Base-by-base conservation (phyloP, 768 basidiomycete species). In the Tylopilus vinaceipallidus region DNA sequence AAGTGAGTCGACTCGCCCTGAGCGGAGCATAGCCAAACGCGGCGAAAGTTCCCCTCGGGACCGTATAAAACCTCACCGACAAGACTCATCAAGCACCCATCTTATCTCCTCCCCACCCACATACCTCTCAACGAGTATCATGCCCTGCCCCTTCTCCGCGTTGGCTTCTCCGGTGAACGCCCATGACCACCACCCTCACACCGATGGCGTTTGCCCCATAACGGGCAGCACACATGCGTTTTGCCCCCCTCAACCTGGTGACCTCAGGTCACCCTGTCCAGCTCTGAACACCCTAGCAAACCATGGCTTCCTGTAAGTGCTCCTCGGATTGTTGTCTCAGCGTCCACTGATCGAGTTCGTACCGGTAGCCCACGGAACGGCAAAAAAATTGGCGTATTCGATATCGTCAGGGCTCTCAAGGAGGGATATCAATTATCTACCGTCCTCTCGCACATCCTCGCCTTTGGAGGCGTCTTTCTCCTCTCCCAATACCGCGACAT, bases 241-340 rank as follows among this genome's bases (percentile, higher is more conserved):
- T 66, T 75, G 75, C 29, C 67, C 76, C 7, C 64, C 76, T 2
- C 75, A 76, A 47, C 44, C 60, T 6, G 75, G 73, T 13, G 84
- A 85, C 50, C 73, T 73, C 44, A 75, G 86, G 20, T 84, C 83
- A 0, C 81, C 83, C 11, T 90, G 87, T 56, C 88, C 88, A 1
- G 88, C 85, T 0, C 65, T 90, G 30, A 89, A 90, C 53, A 74
- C 83, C 0, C 75, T 89, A 52, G 86, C 88, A 0, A 89, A 89
- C 58, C 85, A 89, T 46, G 83, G 84, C 1, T 88, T 82, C 47
- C 68, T 90, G 86, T 88, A 58, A 61, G 84, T 74, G 13, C n/a
- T 16, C 19, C 39, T 13, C 34, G 12, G 2, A 11, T 13, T 14
- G 20, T 45, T 9, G 7, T 42, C 12, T 30, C 10, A 26, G 7